Percentiles rank a stretch among this genome's conserved stretches.
Conservation (phyloP, 208 protist species). For the Borovskyia barvae region DNA sequence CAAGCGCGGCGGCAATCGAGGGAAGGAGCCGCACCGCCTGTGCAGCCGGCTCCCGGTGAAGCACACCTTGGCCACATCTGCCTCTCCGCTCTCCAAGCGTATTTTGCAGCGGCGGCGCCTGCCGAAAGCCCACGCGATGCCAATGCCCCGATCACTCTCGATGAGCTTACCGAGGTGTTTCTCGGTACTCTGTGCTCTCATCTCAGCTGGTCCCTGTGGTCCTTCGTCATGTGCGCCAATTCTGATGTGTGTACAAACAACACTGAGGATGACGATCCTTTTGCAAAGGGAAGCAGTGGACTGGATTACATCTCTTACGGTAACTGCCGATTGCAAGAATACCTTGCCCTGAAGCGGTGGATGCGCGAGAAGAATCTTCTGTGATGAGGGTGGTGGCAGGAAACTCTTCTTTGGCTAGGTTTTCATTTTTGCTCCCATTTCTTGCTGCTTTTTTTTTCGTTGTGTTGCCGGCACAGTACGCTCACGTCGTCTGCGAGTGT, state of each 20-base stretch:
- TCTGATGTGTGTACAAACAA: slow-evolving; percentile 56
- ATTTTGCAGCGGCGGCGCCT: slow-evolving; percentile 17
- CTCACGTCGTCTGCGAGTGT: too few species aligned
- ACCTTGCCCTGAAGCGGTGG: slow-evolving; percentile 68
- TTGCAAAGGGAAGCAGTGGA: slow-evolving; percentile 75
- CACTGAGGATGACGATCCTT: slow-evolving; percentile 33
- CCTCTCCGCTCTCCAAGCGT: slow-evolving; percentile 29
- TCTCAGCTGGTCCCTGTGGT: slow-evolving; percentile 78
- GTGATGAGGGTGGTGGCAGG: too few species aligned
- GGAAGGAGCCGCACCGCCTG: slow-evolving; percentile 5
- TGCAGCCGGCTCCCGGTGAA: not conserved
- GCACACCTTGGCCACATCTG: slow-evolving; percentile 28
- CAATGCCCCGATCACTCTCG: slow-evolving; percentile 29
- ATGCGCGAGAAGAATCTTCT: slow-evolving; percentile 48
- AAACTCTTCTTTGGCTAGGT: too few species aligned
- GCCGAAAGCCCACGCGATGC: not conserved
- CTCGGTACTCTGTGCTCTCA: slow-evolving; percentile 80
- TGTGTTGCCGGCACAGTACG: too few species aligned
- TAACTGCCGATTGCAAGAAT: slow-evolving; percentile 76
- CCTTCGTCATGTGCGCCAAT: slow-evolving; percentile 69
- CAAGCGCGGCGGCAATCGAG: slow-evolving; percentile 1
- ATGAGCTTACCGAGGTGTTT: slow-evolving; percentile 64
- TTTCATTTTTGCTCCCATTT: not conserved
- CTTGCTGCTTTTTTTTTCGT: not conserved
- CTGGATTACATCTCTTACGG: slow-evolving; percentile 83